Percentiles rank a stretch among this genome's conserved stretches.
Conservation (phyloP, 805 yeast species). For the Sugiyamaella smithiae region DNA sequence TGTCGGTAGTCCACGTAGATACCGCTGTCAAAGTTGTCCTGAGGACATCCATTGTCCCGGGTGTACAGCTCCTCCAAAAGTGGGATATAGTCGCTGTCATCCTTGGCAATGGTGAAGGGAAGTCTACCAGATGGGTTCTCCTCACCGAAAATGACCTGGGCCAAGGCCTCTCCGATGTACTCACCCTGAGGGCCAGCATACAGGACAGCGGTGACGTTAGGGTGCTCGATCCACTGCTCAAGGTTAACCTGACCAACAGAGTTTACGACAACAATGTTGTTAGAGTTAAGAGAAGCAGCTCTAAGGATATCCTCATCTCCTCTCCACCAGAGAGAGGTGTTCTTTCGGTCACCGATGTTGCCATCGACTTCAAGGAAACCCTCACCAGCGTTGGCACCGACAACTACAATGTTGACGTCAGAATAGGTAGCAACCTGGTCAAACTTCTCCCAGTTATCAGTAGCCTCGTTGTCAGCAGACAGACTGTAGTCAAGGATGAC, state of each 20-base stretch:
- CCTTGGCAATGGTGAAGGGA: slow-evolving; percentile 61
- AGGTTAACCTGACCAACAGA: slow-evolving; percentile 60
- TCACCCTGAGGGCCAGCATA: slow-evolving; percentile 58
- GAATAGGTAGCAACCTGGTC: slow-evolving; percentile 48
- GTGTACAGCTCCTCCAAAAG: slow-evolving; percentile 38
- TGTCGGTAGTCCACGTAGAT: slow-evolving; percentile 54
- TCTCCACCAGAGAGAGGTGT: slow-evolving; percentile 53
- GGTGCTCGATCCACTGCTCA: slow-evolving; percentile 54
- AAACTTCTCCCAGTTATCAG: slow-evolving; percentile 33
- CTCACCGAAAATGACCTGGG: slow-evolving; percentile 59
- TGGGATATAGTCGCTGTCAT: slow-evolving; percentile 47
- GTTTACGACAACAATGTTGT: slow-evolving; percentile 58
- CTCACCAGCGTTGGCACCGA: slow-evolving; percentile 55
- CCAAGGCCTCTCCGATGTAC: slow-evolving; percentile 53
- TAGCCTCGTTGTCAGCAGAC: slow-evolving; percentile 44
- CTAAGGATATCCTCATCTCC: slow-evolving; percentile 52
- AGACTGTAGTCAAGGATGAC: slow-evolving; percentile 45
- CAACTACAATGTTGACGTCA: slow-evolving; percentile 55
- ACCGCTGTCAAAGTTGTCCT: slow-evolving; percentile 40
- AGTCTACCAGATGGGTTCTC: slow-evolving; percentile 61
- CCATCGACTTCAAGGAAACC: slow-evolving; percentile 57
- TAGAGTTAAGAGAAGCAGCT: slow-evolving; percentile 49
- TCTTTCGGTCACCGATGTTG: slow-evolving; percentile 57
- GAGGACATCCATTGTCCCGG: slow-evolving; percentile 36
- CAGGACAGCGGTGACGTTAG: slow-evolving; percentile 56